phyloP scores from a whole-genome alignment of 2,329 filamentous ascomycete species.

The Scedosporium dehoogii region DNA sequence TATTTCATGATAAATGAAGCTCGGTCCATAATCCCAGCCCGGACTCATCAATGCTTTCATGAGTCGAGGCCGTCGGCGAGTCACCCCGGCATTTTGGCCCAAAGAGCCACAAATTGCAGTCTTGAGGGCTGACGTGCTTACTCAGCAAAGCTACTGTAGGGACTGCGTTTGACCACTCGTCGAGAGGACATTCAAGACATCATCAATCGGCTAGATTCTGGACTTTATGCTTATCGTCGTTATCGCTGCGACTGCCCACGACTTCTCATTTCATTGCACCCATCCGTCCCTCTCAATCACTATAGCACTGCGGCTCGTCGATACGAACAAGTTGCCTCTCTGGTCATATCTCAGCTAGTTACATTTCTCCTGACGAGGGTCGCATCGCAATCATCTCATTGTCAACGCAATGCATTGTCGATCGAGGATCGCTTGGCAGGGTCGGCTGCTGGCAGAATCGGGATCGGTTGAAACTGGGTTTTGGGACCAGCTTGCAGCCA shows the following conservation, averaged over 20 bases:
- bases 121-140: no score
- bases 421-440: constrained; percentile 5
- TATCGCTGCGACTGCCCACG: not conserved
- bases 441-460: not conserved
- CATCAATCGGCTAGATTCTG: not conserved
- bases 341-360: not conserved
- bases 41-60: not conserved
- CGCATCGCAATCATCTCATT: not conserved
- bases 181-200: not conserved
- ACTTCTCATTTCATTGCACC: not conserved
- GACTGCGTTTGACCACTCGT: no score
- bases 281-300: not conserved
- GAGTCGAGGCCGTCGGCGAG: not conserved
- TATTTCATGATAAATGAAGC: not conserved
- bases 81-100: not conserved
- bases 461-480: not conserved
- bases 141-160: no score
- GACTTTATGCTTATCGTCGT: not conserved
- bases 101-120: no score
- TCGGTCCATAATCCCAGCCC: not conserved
- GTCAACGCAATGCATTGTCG: constrained; percentile 3
- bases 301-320: not conserved
- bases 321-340: not conserved
- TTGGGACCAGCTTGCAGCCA: constrained; percentile 1
- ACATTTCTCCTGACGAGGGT: not conserved